Evolutionary conservation across 345 rosid genomes (phyloP), one percentile per base, ranked within the genome.

Genomic region (Cardamine occulta): DNA sequence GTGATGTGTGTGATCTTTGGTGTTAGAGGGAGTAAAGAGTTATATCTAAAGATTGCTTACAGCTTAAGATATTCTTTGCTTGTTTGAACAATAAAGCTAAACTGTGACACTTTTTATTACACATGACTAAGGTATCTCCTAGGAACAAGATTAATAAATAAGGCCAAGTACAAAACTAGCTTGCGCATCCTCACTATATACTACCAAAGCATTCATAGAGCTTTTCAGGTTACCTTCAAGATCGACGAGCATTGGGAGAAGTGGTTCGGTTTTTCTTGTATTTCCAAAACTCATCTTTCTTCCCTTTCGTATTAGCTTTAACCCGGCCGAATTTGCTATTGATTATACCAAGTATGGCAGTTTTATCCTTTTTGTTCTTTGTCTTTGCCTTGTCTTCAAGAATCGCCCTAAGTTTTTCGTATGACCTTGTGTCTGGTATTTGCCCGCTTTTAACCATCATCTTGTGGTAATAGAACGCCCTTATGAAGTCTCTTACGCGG

Each of bases 251-350:
- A 14, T 59, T 66, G 12, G 69, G 76, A 64, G 64, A 51, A 73
- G 78, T 82, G 3, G 53, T 82, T 39, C 72, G 77, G 58, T 73
- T 83, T 72, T 42, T 88, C 85, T 82, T 86, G 83, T 83, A 72
- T 80, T 94, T 91, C 97, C 98, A 94, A 76, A 94, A 88, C 75
- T 88, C 96, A 13, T 94, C 98, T 70, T 94, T 94, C 86, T 94
- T 89, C 55, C 86, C 80, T 73, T 85, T 91, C 71, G 55, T 85
- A 82, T 76, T 87, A 34, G 82, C 86, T 60, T 84, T 82, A 63
- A 88, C 76, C 63, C 84, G 69, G 18, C 97, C 96, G 82, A 83
- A 80, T 77, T 81, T 83, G 85, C 96, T 87, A 57, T 85, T 91
- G 52, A 91, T 78, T 39, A 91, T 89, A 48, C 93, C 98, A 60